Percentiles rank a stretch among this genome's conserved stretches.
Evolutionary conservation across 2,329 filamentous ascomycete genomes (phyloP).

Genomic region (Ascosphaera apis): DNA sequence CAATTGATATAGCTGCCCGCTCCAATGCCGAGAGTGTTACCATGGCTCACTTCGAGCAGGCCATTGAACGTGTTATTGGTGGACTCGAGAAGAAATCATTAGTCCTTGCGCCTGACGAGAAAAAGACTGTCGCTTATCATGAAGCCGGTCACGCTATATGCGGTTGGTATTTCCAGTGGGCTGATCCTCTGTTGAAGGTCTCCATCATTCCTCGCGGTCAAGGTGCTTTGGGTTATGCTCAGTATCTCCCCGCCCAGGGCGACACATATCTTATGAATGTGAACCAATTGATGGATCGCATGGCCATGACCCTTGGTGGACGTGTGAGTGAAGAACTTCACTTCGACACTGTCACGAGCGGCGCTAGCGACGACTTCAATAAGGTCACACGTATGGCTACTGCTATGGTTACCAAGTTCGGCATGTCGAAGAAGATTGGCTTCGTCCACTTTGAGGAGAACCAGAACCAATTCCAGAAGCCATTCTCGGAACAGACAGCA

Average conservation of each 20-base stretch:
- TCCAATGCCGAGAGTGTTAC: conserved; percentile 55
- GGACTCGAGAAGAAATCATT: conserved; percentile 94
- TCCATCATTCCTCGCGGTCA: conserved; percentile 94
- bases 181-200: conserved; percentile 93
- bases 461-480: conserved; percentile 67
- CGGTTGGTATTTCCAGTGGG: conserved; percentile 90
- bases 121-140: conserved; percentile 90
- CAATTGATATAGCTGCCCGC: conserved; percentile 44
- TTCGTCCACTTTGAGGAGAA: conserved; percentile 77
- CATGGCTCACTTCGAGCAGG: conserved; percentile 87
- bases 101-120: conserved; percentile 80
- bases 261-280: conserved; percentile 93
- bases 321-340: conserved; percentile 90
- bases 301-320: conserved; percentile 97
- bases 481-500: conserved; percentile 84
- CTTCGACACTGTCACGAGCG: conserved; percentile 88
- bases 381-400: conserved; percentile 94
- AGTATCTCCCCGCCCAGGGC: conserved; percentile 64
- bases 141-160: conserved; percentile 97
- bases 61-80: conserved; percentile 90
- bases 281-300: conserved; percentile 92
- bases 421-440: conserved; percentile 88
- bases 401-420: conserved; percentile 98
- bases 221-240: conserved; percentile 82
- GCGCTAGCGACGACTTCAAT: conserved; percentile 91